Evolutionary conservation across 768 basidiomycete genomes (phyloP), one percentile per base, ranked within the genome.

Genomic region (Infundibulicybe gibba): DNA sequence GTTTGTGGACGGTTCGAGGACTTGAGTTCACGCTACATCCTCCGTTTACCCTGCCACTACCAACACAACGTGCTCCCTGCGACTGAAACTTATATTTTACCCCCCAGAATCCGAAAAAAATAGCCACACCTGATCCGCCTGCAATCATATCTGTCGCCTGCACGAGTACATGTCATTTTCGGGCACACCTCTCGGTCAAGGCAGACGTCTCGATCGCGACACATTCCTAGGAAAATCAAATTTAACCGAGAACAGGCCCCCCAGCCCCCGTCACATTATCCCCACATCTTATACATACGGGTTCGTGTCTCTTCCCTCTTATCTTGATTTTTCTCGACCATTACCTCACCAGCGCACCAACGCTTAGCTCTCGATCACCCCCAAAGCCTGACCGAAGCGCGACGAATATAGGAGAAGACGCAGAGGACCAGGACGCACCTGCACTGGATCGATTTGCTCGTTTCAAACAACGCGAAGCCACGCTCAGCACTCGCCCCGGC

Each of bases 131-230:
- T 25, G 25, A 25, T 25, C 25, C 25, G 25, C 25, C 25, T 25
- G 25, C 25, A 25, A 43, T 35, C 45, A 41, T 31, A 46, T 44
- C 43, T 53, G 43, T 45, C 47, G 47, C 55, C 53, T 49, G 45
- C 51, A 56, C 52, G 51, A 60, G 61, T 61, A 74, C 76, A 91
- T 91, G 88, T 90, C 87, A 68, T 91, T 91, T 81, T 77, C 85
- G 63, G 77, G 81, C 65, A 90, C 88, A 64, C 86, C 88, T 48
- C 69, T 90, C 55, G 85, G 83, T 69, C 84, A 88, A 81, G 85
- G 83, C 74, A 85, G 87, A 77, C 83, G 88, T 71, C 80, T 90
- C 63, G 87, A 89, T 77, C 87, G 85, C 64, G 71, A 74, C 63
- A 76, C 85, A 43, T 90, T 91, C 61, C 80, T 88, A 63, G 83